Conservation (phyloP, 805 yeast species). For the Ogataea parapolymorpha region DNA sequence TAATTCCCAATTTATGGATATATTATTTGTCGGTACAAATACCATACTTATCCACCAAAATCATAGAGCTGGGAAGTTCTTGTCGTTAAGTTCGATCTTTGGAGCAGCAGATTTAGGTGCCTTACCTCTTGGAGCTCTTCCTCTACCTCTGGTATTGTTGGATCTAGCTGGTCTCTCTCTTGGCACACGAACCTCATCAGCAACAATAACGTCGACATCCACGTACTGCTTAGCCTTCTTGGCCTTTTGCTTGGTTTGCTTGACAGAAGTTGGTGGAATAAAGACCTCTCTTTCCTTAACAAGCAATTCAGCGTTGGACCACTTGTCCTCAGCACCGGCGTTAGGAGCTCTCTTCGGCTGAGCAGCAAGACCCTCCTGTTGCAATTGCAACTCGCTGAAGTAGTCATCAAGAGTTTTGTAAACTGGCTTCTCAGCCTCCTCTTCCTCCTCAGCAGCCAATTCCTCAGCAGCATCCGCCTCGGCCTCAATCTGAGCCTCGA, state of each 20-base stretch:
- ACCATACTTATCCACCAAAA: constrained; percentile 2
- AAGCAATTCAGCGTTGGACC: constrained; percentile 55
- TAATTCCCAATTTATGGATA: constrained; percentile 4
- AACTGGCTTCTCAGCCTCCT: constrained; percentile 43
- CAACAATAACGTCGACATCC: constrained; percentile 70
- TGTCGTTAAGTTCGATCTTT: constrained; percentile 38
- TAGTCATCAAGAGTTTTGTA: constrained; percentile 80
- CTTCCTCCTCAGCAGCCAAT: constrained; percentile 39
- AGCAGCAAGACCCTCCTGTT: constrained; percentile 36
- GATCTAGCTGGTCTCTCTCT: constrained; percentile 27
- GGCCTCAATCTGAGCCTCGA: constrained; percentile 38
- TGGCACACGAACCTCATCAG: constrained; percentile 50
- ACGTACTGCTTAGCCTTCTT: constrained; percentile 77
- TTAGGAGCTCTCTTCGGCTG: constrained; percentile 47
- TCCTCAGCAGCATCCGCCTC: constrained; percentile 60
- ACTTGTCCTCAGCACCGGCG: constrained; percentile 54
- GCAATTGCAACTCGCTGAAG: constrained; percentile 62
- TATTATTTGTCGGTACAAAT: constrained; percentile 6
- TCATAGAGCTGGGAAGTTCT: constrained; percentile 71
- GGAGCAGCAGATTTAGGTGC: constrained; percentile 23
- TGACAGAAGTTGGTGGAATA: constrained; percentile 57
- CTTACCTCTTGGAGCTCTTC: constrained; percentile 24
- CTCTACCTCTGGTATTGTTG: constrained; percentile 21
- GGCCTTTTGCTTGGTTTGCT: constrained; percentile 68
- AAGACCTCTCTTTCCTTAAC: constrained; percentile 62